phyloP scores from a whole-genome alignment of 164 flowering plant genomes.

The Sedum album region DNA sequence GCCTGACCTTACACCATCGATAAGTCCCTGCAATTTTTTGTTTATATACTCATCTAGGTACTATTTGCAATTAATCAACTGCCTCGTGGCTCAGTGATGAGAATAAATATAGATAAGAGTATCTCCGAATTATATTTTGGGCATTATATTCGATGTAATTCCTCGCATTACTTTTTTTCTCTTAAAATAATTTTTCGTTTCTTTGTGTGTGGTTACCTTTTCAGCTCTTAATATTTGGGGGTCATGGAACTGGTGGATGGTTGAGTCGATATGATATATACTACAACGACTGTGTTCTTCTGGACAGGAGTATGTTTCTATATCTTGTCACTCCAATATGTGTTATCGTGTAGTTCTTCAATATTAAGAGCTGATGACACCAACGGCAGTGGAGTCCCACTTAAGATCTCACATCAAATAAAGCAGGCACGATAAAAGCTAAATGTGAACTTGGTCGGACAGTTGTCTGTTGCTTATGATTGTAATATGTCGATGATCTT shows the following conservation, averaged over 20 bases:
- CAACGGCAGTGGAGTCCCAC: not conserved
- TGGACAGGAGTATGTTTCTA: slow-evolving; percentile 72
- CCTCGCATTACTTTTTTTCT: not conserved
- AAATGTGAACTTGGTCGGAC: not conserved
- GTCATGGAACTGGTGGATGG: slow-evolving; percentile 99
- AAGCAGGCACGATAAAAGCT: not conserved
- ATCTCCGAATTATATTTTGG: not conserved
- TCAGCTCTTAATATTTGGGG: slow-evolving; percentile 94
- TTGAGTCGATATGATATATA: slow-evolving; percentile 92
- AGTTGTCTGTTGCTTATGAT: not conserved
- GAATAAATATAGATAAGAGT: not conserved
- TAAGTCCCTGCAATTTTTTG: not conserved
- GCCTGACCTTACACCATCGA: too few species aligned
- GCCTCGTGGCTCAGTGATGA: not conserved
- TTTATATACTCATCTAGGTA: not conserved
- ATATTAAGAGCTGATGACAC: not conserved
- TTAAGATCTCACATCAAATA: not conserved
- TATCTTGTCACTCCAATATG: not conserved
- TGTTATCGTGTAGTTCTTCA: not conserved
- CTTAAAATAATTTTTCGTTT: not conserved
- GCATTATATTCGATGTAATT: not conserved
- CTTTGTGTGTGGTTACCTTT: slow-evolving; percentile 12
- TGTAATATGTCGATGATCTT: not conserved
- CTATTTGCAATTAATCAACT: not conserved
- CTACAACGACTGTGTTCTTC: slow-evolving; percentile 77